phyloP scores from a whole-genome alignment of 164 flowering plant genomes.

The Magnolia changhungtana region DNA sequence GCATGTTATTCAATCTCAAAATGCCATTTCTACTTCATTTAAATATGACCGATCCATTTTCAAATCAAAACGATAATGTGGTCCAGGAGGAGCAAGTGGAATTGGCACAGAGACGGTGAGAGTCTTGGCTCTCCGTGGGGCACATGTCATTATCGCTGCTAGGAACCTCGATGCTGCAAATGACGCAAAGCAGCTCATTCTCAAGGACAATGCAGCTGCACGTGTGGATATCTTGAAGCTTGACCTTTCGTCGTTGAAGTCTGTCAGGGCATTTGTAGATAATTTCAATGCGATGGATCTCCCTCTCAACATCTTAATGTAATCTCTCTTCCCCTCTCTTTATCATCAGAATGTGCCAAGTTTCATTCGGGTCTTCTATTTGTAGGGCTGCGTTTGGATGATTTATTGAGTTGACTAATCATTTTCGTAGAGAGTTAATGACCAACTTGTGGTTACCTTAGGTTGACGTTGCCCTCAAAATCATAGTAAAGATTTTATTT shows the following conservation, averaged over 20 bases:
- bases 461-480: neutral
- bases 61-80: neutral
- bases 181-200: conserved; percentile 56
- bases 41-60: neutral
- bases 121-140: conserved; percentile 73
- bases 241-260: conserved; percentile 73
- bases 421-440: neutral
- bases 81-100: conserved; percentile 89
- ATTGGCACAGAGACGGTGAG: conserved; percentile 91
- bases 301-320: conserved; percentile 91
- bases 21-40: neutral
- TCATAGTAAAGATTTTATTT: too few relatives aligned
- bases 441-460: neutral
- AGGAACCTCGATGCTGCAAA: conserved; percentile 81
- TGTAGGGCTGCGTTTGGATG: neutral
- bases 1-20: neutral
- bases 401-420: neutral
- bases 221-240: conserved; percentile 60
- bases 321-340: conserved; percentile 6
- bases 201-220: conserved; percentile 45
- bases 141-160: conserved; percentile 79
- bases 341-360: neutral
- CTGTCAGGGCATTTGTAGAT: conserved; percentile 57
- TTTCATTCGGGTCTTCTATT: neutral
- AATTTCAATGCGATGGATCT: conserved; percentile 58